phyloP scores from a whole-genome alignment of 805 yeast genomes.

The Lipomyces yamadae region DNA sequence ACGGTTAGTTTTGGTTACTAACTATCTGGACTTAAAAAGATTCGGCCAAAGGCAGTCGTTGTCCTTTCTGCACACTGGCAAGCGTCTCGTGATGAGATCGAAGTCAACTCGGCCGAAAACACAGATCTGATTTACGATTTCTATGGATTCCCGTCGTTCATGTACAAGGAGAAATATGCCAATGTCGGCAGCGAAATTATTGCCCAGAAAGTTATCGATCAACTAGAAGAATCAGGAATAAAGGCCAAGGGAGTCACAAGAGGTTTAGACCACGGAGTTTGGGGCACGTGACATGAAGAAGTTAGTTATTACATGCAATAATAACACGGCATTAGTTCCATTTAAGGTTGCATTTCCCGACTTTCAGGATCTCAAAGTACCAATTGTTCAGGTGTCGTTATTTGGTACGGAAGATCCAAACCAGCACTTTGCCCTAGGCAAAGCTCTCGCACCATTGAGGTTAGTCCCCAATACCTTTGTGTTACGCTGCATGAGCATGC shows the following conservation, averaged over 20 bases:
- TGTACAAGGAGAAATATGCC: conserved; percentile 68
- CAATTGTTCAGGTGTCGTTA: conserved; percentile 52
- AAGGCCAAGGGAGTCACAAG: conserved; percentile 53
- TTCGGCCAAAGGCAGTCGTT: conserved; percentile 69
- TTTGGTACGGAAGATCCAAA: conserved; percentile 50
- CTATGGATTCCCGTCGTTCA: conserved; percentile 67
- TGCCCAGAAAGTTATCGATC: conserved; percentile 52
- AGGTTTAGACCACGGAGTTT: conserved; percentile 82
- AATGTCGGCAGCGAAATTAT: conserved; percentile 52
- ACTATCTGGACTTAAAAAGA: conserved; percentile 19
- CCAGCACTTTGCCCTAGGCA: conserved; percentile 56
- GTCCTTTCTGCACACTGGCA: conserved; percentile 84
- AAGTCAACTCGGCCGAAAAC: conserved; percentile 46
- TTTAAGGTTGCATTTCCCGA: conserved; percentile 29
- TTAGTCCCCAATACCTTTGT: neutral
- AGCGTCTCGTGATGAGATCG: conserved; percentile 32
- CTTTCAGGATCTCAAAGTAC: conserved; percentile 46
- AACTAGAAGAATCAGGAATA: conserved; percentile 53
- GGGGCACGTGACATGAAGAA: conserved; percentile 50
- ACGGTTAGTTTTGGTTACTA: neutral
- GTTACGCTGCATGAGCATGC: neutral
- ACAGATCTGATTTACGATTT: conserved; percentile 74
- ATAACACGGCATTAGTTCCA: conserved; percentile 45
- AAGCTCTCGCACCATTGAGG: conserved; percentile 51
- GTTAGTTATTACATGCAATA: too few species aligned